Evolutionary conservation across 805 yeast species (phyloP).

Genomic region (Pichia exigua): DNA sequence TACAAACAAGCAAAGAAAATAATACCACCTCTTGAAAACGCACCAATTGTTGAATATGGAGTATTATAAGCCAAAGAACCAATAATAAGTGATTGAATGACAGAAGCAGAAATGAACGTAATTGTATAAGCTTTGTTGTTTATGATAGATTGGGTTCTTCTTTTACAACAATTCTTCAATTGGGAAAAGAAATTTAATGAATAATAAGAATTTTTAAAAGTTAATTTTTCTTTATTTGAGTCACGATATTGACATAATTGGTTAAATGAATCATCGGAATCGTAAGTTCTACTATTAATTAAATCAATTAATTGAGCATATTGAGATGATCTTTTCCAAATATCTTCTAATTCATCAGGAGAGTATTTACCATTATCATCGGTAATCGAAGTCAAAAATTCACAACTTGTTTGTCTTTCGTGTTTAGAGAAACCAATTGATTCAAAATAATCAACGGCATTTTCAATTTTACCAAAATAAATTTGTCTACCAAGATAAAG

Average conservation of each 20-base stretch:
- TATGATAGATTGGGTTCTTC: constrained; percentile 46
- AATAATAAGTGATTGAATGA: constrained; percentile 49
- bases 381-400: constrained; percentile 60
- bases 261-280: constrained; percentile 22
- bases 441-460: constrained; percentile 47
- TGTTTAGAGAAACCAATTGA: constrained; percentile 60
- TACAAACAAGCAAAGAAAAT: constrained; percentile 54
- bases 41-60: constrained; percentile 42
- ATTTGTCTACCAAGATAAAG: constrained; percentile 56
- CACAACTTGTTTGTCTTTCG: constrained; percentile 60
- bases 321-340: constrained; percentile 53
- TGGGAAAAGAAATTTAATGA: constrained; percentile 41
- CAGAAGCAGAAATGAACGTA: constrained; percentile 40
- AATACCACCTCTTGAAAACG: constrained; percentile 57
- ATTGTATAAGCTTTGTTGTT: constrained; percentile 54
- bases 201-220: constrained; percentile 31
- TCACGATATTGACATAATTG: constrained; percentile 18
- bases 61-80: constrained; percentile 55
- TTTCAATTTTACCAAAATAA: constrained; percentile 46
- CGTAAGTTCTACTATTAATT: constrained; percentile 28
- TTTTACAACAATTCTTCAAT: constrained; percentile 40
- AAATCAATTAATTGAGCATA: constrained; percentile 30
- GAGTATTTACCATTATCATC: constrained; percentile 41
- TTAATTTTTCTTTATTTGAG: constrained; percentile 32
- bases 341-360: constrained; percentile 43